Evolutionary conservation across 2,329 filamentous ascomycete genomes (phyloP), one percentile per base, ranked within the genome.

Genomic region (Amesomyces nigricolor): DNA sequence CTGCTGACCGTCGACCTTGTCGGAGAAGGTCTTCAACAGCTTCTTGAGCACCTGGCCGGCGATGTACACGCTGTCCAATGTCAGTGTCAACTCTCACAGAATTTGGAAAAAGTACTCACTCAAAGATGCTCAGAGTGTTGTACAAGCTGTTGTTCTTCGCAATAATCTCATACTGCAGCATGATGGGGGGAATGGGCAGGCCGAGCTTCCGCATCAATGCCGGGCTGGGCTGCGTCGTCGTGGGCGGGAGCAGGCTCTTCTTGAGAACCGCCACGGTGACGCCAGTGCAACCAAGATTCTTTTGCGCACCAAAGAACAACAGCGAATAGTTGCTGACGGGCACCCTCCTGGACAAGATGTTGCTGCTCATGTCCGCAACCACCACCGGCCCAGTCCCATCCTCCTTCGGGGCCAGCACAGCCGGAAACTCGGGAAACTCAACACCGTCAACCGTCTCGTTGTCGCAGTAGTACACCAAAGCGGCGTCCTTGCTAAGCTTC

Each of bases 381-480:
- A 97, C 87, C 57, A 95, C 81, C 1, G 85, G 84, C 32, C 83
- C 82, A 49, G 85, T 79, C 8, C 84, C 83, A 48, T 84, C 80
- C 1, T 76, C 71, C 6, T 71, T 71, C 10, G 80, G 72, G 47
- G 81, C 79, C 22, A 95, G 77, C 7, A 71, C 70, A 60, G 85
- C 73, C 22, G 92, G 92, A 66, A 83, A 82, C n/a, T 65, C 72
- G 5, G 87, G 89, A 64, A 95, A 96, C 68, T 97, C 92, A 16
- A 97, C 90, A 35, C 91, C 91, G 65, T 96, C 90, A 5, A 95
- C 89, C 0, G 90, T 96, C 76, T 97, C 91, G 65, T 97, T 97
- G 70, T 91, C 88, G 70, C 92, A 96, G 70, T 84, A 91, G 72
- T 96, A 97, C 2, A 92, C 86, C 65, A 95, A 78, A 0, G 90